Conservation (phyloP, 768 basidiomycete species). For the Tricholoma sp. region DNA sequence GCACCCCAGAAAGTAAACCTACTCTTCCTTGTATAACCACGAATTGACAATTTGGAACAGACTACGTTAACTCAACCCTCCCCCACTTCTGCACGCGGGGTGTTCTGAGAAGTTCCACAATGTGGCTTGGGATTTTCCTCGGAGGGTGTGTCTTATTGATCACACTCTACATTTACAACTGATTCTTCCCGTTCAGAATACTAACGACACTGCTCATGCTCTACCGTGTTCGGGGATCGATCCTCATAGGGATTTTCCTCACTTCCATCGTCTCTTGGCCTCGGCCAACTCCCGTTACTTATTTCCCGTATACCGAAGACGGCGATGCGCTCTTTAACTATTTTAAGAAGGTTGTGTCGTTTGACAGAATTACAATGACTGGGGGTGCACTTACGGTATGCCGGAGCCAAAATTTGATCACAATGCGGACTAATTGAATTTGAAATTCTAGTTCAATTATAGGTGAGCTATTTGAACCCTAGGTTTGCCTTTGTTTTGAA, state of each 20-base stretch:
- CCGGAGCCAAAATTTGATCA: neutral
- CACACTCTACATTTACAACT: neutral
- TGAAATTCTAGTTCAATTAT: conserved; percentile 40
- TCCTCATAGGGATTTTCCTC: conserved; percentile 77
- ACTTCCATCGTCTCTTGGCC: conserved; percentile 89
- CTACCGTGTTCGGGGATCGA: conserved; percentile 79
- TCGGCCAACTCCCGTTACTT: conserved; percentile 73
- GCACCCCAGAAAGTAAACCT: conserved; percentile 43
- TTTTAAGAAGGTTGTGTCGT: conserved; percentile 81
- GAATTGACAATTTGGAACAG: conserved; percentile 15
- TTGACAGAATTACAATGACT: conserved; percentile 55
- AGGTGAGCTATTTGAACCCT: conserved; percentile 19
- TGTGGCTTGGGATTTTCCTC: conserved; percentile 85
- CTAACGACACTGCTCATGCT: conserved; percentile 77
- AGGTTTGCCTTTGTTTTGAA: conserved; percentile 5
- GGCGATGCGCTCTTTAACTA: conserved; percentile 76
- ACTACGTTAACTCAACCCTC: conserved; percentile 41
- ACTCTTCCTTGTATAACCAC: neutral
- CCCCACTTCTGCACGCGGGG: conserved; percentile 56
- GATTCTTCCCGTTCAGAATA: conserved; percentile 39
- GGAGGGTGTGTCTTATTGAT: conserved; percentile 54
- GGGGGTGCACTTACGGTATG: conserved; percentile 68
- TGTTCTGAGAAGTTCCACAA: conserved; percentile 67
- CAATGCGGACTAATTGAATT: conserved; percentile 4
- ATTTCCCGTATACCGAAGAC: conserved; percentile 65